A percentile compares a stretch with the other conserved stretches of the same genome.
Conservation (phyloP, 108 stramenopile genomes). For the Nitzschia palea region DNA sequence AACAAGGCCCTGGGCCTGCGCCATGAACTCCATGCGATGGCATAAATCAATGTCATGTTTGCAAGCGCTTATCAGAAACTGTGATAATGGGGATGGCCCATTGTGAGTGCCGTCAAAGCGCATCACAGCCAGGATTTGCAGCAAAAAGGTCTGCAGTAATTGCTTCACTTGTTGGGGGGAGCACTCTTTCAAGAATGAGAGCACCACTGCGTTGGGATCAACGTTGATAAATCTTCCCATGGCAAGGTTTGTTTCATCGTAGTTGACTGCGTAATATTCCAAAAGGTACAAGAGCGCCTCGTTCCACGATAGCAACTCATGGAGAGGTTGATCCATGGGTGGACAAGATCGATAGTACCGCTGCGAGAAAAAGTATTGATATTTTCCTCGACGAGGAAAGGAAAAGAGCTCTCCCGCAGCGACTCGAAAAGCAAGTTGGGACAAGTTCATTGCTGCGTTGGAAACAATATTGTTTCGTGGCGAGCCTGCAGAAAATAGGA, state of each 20-base stretch:
- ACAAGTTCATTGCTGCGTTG: neutral
- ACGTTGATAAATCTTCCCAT: neutral
- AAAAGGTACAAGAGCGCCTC: conserved; percentile 41
- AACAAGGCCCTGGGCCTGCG: conserved; percentile 6
- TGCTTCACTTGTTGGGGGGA: neutral
- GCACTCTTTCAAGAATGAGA: neutral
- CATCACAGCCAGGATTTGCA: neutral
- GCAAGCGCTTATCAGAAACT: no score
- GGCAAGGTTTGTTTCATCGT: conserved; percentile 23
- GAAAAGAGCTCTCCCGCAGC: conserved; percentile 40
- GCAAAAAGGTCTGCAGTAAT: neutral
- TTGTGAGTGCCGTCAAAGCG: neutral
- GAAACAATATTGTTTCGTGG: neutral
- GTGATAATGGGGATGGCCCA: neutral
- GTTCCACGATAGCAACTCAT: conserved; percentile 28
- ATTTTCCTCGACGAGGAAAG: neutral
- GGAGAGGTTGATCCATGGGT: neutral
- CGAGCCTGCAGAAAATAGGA: conserved; percentile 19
- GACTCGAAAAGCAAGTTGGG: conserved; percentile 39
- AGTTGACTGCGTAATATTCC: conserved; percentile 28
- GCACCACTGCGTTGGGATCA: neutral
- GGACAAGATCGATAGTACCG: conserved; percentile 25
- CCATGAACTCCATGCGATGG: conserved; percentile 30
- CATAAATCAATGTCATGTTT: conserved; percentile 7
- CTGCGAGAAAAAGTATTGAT: neutral